These are phyloP conservation scores for Blechomonas ayalai DNA, from an alignment of 208 protist genomes.

Conservation along the genomic window DNA sequence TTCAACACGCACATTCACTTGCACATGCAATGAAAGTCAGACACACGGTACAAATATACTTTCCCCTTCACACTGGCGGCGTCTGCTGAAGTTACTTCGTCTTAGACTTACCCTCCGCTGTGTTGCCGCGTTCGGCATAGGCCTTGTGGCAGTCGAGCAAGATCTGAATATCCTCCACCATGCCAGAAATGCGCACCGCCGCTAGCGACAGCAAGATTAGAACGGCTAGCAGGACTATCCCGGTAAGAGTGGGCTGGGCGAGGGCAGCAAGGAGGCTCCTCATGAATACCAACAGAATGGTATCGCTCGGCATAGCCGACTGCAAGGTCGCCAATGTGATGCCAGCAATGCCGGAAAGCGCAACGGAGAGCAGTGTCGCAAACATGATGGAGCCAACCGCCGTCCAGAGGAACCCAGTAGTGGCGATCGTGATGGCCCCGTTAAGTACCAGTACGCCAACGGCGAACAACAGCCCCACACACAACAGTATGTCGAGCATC, in stretches of 20 bases:
- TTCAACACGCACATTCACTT: too few relatives aligned
- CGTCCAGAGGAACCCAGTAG: constrained; percentile 32
- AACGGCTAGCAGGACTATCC: constrained; percentile 38
- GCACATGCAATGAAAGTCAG: too few relatives aligned
- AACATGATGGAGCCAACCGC: constrained; percentile 31
- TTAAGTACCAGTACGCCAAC: constrained; percentile 15
- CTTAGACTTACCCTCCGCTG: too few relatives aligned
- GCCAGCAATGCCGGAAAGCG: constrained; percentile 32
- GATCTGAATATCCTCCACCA: constrained; percentile 67
- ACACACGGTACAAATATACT: too few relatives aligned
- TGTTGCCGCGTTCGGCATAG: constrained; percentile 10
- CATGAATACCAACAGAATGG: constrained; percentile 17
- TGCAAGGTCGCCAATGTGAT: constrained; percentile 13
- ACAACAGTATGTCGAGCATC: neutral
- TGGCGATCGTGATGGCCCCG: constrained; percentile 29
- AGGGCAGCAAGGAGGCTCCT: constrained; percentile 35
- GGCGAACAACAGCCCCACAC: constrained; percentile 12
- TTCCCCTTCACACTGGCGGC: too few relatives aligned
- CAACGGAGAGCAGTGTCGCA: constrained; percentile 25
- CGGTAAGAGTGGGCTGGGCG: constrained; percentile 57
- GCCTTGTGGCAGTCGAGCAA: constrained; percentile 51
- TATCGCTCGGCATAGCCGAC: constrained; percentile 4
- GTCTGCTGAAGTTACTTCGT: too few relatives aligned
- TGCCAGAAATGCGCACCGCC: constrained; percentile 19
- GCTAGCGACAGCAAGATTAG: constrained; percentile 31